Evolutionary conservation across 768 basidiomycete species (phyloP).

Genomic region (Coprinopsis marcescibilis): DNA sequence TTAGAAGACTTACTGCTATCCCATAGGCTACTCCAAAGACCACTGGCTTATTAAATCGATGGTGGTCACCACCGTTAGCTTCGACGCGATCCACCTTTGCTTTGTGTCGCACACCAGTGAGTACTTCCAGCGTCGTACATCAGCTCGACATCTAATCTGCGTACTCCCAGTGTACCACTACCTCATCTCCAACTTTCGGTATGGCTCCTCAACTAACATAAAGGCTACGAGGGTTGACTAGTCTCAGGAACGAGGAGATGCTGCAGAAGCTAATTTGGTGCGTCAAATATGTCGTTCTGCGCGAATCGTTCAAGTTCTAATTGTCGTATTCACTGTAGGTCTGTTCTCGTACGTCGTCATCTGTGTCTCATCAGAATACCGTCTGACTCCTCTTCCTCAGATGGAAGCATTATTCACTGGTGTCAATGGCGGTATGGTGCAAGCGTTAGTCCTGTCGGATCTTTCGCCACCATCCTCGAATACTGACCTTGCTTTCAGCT

Average conservation of each 20-base stretch:
- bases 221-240: not conserved
- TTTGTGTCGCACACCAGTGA: conserved; percentile 42
- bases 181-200: conserved; percentile 37
- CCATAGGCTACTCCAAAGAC: conserved; percentile 34
- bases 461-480: not conserved
- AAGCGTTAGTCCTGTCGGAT: conserved; percentile 37
- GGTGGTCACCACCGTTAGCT: conserved; percentile 30
- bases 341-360: conserved; percentile 1
- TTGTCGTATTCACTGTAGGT: not conserved
- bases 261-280: conserved; percentile 13
- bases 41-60: conserved; percentile 35
- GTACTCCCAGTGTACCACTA: conserved; percentile 39
- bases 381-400: conserved; percentile 17
- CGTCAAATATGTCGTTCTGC: not conserved
- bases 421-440: conserved; percentile 41
- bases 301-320: not conserved
- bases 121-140: conserved; percentile 10
- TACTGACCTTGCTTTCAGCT: conserved; percentile 23
- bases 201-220: conserved; percentile 9
- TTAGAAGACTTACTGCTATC: too few species aligned
- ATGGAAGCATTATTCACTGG: conserved; percentile 43
- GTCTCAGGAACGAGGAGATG: conserved; percentile 7
- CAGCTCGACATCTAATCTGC: conserved; percentile 4
- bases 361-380: not conserved
- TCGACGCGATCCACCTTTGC: conserved; percentile 44